Evolutionary conservation across 306 rosid species (phyloP).

Genomic region (Abrus precatorius): DNA sequence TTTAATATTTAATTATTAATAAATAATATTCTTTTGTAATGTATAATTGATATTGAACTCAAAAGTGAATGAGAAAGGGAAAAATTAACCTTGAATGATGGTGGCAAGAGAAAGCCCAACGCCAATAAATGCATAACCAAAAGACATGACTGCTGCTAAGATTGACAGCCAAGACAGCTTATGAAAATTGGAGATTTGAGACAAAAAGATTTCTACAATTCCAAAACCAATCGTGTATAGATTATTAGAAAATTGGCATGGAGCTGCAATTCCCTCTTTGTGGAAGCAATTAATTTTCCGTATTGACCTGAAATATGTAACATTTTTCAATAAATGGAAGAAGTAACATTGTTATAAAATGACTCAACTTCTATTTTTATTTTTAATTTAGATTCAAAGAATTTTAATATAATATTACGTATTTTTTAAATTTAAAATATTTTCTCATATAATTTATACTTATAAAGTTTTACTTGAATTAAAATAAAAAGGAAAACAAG

Average conservation of each 20-base stretch:
- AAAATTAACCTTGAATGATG: constrained; percentile 50
- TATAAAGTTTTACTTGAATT: no score
- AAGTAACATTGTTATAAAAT: no score
- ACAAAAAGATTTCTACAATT: constrained; percentile 58
- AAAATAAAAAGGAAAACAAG: no score
- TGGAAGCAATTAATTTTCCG: constrained; percentile 60
- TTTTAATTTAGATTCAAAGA: no score
- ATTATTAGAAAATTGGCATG: constrained; percentile 60
- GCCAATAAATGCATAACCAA: constrained; percentile 67
- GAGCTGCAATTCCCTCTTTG: constrained; percentile 26
- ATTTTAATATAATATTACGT: not conserved
- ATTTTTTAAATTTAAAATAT: no score
- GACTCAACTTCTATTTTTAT: no score
- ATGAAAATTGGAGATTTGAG: constrained; percentile 67
- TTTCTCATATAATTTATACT: not conserved
- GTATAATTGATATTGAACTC: not conserved
- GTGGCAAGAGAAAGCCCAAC: constrained; percentile 64
- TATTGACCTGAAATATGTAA: constrained; percentile 58
- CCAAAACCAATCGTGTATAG: constrained; percentile 71
- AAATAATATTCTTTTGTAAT: no score
- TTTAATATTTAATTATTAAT: no score
- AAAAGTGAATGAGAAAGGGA: not conserved
- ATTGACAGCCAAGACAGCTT: constrained; percentile 63
- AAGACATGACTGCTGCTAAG: constrained; percentile 61
- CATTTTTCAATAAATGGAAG: no score